These are phyloP conservation scores for Botrytis cinerea DNA, from an alignment of 2,329 filamentous ascomycete species.

Conservation along the genomic window DNA sequence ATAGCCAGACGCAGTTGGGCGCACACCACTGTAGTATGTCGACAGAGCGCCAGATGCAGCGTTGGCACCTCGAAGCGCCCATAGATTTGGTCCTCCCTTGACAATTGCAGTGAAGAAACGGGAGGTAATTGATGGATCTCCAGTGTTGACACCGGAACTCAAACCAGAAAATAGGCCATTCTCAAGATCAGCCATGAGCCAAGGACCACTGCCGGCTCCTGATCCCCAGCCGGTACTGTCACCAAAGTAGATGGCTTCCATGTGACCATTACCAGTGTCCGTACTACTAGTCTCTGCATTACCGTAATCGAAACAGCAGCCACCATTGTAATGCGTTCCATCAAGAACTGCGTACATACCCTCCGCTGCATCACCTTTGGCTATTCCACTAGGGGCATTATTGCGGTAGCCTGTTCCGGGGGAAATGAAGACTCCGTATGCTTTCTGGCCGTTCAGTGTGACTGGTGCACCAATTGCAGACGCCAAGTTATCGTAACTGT, in stretches of 20 bases:
- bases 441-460: constrained; percentile 60
- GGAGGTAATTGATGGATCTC: constrained; percentile 53
- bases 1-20: constrained; percentile 55
- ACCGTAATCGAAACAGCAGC: constrained; percentile 60
- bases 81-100: constrained; percentile 58
- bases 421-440: constrained; percentile 63
- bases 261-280: constrained; percentile 63
- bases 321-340: constrained; percentile 59
- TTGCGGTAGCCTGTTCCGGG: constrained; percentile 66
- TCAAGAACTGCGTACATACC: constrained; percentile 64
- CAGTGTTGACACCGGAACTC: constrained; percentile 50
- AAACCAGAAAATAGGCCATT: constrained; percentile 64
- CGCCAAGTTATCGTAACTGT: constrained; percentile 62
- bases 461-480: constrained; percentile 62
- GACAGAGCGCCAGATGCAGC: constrained; percentile 55
- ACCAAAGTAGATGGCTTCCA: constrained; percentile 70
- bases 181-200: constrained; percentile 70
- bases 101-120: constrained; percentile 59
- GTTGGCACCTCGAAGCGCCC: constrained; percentile 62
- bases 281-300: constrained; percentile 55
- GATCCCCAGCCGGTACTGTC: constrained; percentile 55
- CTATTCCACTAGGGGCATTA: constrained; percentile 53
- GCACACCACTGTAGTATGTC: constrained; percentile 59
- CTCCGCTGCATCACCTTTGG: constrained; percentile 56
- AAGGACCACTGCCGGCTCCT: constrained; percentile 61